Percentiles rank a stretch among this genome's conserved stretches.
Conservation (phyloP, 1,284 basidiomycete species). For the Paramarasmius palmivorus region DNA sequence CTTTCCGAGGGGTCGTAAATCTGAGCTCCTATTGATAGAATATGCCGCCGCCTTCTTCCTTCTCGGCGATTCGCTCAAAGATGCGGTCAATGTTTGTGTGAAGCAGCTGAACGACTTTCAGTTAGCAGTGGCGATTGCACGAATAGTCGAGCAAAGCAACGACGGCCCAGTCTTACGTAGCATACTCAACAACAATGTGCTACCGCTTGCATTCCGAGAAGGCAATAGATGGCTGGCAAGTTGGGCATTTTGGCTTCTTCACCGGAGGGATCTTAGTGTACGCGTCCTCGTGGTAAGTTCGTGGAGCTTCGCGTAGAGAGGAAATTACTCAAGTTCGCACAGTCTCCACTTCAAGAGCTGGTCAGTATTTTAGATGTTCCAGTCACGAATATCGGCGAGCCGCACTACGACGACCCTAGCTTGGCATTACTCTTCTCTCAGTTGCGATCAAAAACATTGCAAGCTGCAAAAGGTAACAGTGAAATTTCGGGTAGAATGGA, state of each 20-base stretch:
- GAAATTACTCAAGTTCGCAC: slow-evolving; percentile 2
- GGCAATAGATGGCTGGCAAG: slow-evolving; percentile 96
- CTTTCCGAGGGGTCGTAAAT: not conserved
- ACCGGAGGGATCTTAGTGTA: slow-evolving; percentile 83
- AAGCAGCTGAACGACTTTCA: slow-evolving; percentile 89
- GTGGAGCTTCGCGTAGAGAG: slow-evolving; percentile 4
- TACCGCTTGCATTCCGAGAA: slow-evolving; percentile 82
- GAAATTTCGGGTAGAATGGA: slow-evolving; percentile 86
- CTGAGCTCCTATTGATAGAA: slow-evolving; percentile 46
- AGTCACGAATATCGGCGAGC: slow-evolving; percentile 73
- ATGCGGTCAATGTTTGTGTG: slow-evolving; percentile 91
- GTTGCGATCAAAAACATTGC: slow-evolving; percentile 84
- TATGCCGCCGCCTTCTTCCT: slow-evolving; percentile 98
- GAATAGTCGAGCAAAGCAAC: slow-evolving; percentile 80
- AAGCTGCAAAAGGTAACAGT: slow-evolving; percentile 88
- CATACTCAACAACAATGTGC: slow-evolving; percentile 72
- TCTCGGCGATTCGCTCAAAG: slow-evolving; percentile 84
- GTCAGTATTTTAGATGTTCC: slow-evolving; percentile 53
- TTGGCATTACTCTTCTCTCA: slow-evolving; percentile 90
- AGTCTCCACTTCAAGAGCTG: slow-evolving; percentile 81
- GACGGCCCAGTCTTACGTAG: slow-evolving; percentile 77
- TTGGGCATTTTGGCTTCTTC: slow-evolving; percentile 94
- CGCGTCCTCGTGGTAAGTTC: slow-evolving; percentile 73
- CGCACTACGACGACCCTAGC: slow-evolving; percentile 90
- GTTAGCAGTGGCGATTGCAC: slow-evolving; percentile 84